Evolutionary conservation across 169 alveolate species (phyloP).

Genomic region (Plasmodium gonderi): DNA sequence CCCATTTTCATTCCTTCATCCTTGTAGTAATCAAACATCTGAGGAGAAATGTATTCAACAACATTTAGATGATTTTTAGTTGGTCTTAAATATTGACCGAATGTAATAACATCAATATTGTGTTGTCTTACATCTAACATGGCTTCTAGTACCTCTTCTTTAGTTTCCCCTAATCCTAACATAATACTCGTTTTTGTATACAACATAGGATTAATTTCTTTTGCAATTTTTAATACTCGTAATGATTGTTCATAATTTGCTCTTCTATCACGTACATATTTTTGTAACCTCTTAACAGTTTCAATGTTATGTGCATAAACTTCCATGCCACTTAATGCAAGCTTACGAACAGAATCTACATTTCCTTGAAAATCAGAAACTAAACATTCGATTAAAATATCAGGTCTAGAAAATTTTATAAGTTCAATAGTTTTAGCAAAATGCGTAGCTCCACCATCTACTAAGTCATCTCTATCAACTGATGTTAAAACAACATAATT

Average conservation of each 20-base stretch:
- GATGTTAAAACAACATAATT: conserved; percentile 82
- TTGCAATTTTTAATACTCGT: conserved; percentile 75
- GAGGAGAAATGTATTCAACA: conserved; percentile 77
- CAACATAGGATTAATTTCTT: conserved; percentile 74
- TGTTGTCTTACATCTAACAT: conserved; percentile 59
- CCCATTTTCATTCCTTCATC: conserved; percentile 78
- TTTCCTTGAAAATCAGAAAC: conserved; percentile 83
- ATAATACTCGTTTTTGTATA: conserved; percentile 81
- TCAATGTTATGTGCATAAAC: conserved; percentile 85
- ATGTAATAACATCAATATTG: conserved; percentile 78
- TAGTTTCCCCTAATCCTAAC: conserved; percentile 83
- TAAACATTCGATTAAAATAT: conserved; percentile 80
- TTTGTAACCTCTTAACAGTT: conserved; percentile 79
- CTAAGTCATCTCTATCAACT: conserved; percentile 86
- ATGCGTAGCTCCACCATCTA: conserved; percentile 84
- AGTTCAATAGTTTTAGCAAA: conserved; percentile 80
- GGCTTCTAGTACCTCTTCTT: conserved; percentile 75
- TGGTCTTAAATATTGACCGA: conserved; percentile 82
- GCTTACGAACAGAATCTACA: conserved; percentile 52
- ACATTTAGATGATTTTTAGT: conserved; percentile 78
- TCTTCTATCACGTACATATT: conserved; percentile 79
- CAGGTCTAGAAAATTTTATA: conserved; percentile 78
- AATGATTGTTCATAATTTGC: conserved; percentile 79
- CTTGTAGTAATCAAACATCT: conserved; percentile 68
- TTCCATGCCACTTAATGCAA: conserved; percentile 79